These are phyloP conservation scores for Anisogramma anomala DNA, from an alignment of 2,329 filamentous ascomycete species.

Conservation along the genomic window DNA sequence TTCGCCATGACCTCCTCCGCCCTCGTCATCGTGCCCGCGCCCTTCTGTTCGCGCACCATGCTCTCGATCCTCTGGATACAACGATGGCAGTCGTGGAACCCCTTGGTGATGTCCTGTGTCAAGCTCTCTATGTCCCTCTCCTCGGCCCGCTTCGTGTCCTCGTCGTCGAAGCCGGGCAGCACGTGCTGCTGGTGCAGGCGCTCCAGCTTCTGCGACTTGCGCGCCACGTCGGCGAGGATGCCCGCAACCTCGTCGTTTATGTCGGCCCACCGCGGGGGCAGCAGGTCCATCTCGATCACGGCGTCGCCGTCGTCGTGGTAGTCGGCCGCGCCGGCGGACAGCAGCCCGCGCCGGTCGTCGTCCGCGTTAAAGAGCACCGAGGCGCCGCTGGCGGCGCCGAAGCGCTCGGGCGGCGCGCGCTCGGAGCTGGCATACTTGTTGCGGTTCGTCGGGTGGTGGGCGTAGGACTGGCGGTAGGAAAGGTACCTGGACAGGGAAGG, in stretches of 20 bases:
- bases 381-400: conserved; percentile 32
- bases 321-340: conserved; percentile 64
- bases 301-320: conserved; percentile 83
- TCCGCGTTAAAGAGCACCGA: conserved; percentile 44
- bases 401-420: conserved; percentile 41
- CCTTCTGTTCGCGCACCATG: conserved; percentile 72
- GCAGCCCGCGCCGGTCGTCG: conserved; percentile 60
- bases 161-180: conserved; percentile 90
- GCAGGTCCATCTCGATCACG: conserved; percentile 94
- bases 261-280: conserved; percentile 93
- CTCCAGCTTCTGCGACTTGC: conserved; percentile 74
- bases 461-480: conserved; percentile 97
- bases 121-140: conserved; percentile 82
- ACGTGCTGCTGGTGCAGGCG: conserved; percentile 96
- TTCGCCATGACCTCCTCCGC: conserved; percentile 92
- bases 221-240: conserved; percentile 65
- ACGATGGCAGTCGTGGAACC: conserved; percentile 81
- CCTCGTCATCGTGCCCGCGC: conserved; percentile 58
- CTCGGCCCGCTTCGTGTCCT: conserved; percentile 75
- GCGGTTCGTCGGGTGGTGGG: conserved; percentile 85
- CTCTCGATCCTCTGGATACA: conserved; percentile 78
- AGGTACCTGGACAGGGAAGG: conserved; percentile 60
- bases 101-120: conserved; percentile 79
- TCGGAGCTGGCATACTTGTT: conserved; percentile 54
- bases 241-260: conserved; percentile 89